Evolutionary conservation across 495 filamentous ascomycete genomes (phyloP).

Genomic region (Penicillium odoratum): DNA sequence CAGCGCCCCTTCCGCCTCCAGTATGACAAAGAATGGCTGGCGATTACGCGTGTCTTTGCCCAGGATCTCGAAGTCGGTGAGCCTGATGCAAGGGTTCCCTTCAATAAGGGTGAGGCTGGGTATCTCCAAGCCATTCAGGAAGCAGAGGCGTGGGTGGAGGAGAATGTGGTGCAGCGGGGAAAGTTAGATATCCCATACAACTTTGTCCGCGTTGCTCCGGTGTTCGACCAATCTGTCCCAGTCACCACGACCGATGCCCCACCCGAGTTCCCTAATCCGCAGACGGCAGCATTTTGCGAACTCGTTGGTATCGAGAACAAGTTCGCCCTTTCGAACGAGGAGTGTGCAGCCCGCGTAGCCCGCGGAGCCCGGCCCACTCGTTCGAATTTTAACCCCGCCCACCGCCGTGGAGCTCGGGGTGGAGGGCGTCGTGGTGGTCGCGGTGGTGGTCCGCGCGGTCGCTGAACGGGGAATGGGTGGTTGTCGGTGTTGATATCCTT

Average conservation of each 20-base stretch:
- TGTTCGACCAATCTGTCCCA: constrained; percentile 51
- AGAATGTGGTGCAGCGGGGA: constrained; percentile 60
- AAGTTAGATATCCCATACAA: constrained; percentile 70
- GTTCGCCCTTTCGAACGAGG: constrained; percentile 70
- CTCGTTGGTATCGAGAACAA: constrained; percentile 74
- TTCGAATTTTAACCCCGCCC: not conserved
- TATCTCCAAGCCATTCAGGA: constrained; percentile 64
- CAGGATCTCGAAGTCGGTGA: constrained; percentile 59
- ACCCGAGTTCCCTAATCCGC: constrained; percentile 76
- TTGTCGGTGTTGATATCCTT: not conserved
- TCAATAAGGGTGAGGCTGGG: constrained; percentile 59
- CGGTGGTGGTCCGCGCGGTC: constrained; percentile 22
- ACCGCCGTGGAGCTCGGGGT: constrained; percentile 18
- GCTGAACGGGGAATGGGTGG: no score
- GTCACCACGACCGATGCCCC: constrained; percentile 52
- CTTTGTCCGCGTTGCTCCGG: constrained; percentile 74
- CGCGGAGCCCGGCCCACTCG: constrained; percentile 33
- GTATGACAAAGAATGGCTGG: constrained; percentile 94
- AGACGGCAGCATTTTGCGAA: constrained; percentile 76
- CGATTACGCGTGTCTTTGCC: constrained; percentile 82
- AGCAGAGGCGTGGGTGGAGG: constrained; percentile 73
- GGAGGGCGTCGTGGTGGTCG: constrained; percentile 16
- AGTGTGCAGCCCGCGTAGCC: constrained; percentile 53
- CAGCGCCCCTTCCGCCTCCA: constrained; percentile 50
- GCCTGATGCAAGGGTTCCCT: constrained; percentile 42